phyloP scores from a whole-genome alignment of 2,329 filamentous ascomycete species.

The Penicillium capsulatum region DNA sequence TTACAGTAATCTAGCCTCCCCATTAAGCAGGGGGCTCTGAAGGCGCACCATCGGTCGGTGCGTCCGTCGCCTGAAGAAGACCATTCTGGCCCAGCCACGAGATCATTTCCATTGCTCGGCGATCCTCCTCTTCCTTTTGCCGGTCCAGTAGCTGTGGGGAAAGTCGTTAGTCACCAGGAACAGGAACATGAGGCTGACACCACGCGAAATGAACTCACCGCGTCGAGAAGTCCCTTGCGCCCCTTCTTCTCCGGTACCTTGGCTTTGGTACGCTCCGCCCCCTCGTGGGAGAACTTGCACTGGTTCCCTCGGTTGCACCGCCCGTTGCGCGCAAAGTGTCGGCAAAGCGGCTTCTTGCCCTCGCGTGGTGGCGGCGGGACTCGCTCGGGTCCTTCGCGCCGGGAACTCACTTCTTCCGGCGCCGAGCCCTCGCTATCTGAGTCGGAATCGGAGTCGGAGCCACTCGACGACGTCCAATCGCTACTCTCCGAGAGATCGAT shows the following conservation, averaged over 20 bases:
- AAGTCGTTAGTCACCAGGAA: constrained; percentile 7
- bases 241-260: constrained; percentile 23
- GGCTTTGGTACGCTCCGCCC: constrained; percentile 25
- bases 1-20: too few species aligned
- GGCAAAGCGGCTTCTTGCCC: constrained; percentile 34
- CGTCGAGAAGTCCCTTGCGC: constrained; percentile 43
- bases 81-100: constrained; percentile 41
- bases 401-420: constrained; percentile 42
- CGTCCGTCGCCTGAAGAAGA: constrained; percentile 29
- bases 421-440: constrained; percentile 32
- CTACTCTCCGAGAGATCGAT: constrained; percentile 22
- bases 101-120: constrained; percentile 42
- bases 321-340: constrained; percentile 40
- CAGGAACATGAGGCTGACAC: constrained; percentile 1
- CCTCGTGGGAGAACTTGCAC: constrained; percentile 44
- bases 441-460: constrained; percentile 25
- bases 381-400: constrained; percentile 38
- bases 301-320: constrained; percentile 41
- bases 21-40: background rate
- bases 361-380: constrained; percentile 39
- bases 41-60: background rate
- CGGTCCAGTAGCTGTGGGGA: constrained; percentile 38
- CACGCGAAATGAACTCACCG: constrained; percentile 30
- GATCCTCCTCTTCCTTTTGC: constrained; percentile 42
- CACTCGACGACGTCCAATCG: constrained; percentile 41